Conservation (phyloP, 768 basidiomycete species). For the Asterophora lycoperdoides region DNA sequence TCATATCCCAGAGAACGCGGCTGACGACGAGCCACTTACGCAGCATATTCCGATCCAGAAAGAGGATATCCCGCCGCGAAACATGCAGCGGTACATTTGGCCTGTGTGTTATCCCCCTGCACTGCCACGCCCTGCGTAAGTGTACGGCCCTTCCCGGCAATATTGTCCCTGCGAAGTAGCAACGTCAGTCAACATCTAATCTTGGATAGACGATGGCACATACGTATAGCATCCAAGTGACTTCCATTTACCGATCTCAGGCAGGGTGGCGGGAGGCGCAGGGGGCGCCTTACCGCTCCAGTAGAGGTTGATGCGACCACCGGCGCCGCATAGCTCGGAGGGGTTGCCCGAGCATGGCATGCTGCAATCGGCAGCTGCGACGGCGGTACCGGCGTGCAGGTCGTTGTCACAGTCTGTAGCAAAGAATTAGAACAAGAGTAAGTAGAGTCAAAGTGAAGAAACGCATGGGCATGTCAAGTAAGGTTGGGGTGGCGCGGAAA, state of each 20-base stretch:
- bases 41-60: conserved; percentile 38
- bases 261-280: conserved; percentile 46
- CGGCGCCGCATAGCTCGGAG: conserved; percentile 57
- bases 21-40: conserved; percentile 27
- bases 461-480: not conserved
- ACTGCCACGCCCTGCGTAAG: conserved; percentile 34
- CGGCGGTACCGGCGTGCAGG: conserved; percentile 42
- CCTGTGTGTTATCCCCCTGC: conserved; percentile 45
- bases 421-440: not conserved
- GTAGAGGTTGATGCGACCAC: conserved; percentile 56
- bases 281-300: conserved; percentile 59
- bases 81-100: conserved; percentile 58
- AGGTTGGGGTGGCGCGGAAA: too few species aligned
- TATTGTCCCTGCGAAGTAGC: conserved; percentile 38
- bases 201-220: conserved; percentile 17
- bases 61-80: conserved; percentile 44
- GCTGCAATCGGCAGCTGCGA: conserved; percentile 51
- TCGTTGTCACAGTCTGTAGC: conserved; percentile 59
- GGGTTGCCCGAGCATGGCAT: conserved; percentile 58
- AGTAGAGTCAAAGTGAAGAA: conserved; percentile 5
- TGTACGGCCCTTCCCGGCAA: conserved; percentile 38
- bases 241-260: conserved; percentile 58
- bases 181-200: conserved; percentile 39
- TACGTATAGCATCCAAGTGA: conserved; percentile 77
- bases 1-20: not conserved